A percentile compares a stretch with the other conserved stretches of the same genome.
phyloP scores from a whole-genome alignment of 768 basidiomycete species.

The Tricholomella constricta region DNA sequence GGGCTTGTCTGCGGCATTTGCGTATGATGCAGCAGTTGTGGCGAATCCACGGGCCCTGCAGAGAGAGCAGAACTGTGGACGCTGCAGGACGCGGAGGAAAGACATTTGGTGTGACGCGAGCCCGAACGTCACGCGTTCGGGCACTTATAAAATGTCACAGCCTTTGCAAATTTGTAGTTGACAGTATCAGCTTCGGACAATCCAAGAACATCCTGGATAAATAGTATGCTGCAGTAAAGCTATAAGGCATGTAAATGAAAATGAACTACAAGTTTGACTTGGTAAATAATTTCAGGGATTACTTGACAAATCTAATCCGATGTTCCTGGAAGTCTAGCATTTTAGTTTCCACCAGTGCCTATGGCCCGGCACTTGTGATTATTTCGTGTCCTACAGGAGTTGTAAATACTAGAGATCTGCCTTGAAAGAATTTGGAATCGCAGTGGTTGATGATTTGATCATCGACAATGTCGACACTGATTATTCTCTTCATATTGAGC shows the following conservation, averaged over 20 bases:
- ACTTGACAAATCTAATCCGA: too few species aligned
- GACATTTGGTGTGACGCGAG: slow-evolving; percentile 27
- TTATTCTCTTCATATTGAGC: neutral
- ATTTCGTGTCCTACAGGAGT: neutral
- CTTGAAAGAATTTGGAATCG: neutral
- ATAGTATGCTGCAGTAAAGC: too few species aligned
- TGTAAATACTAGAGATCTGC: neutral
- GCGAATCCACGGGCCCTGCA: slow-evolving; percentile 17
- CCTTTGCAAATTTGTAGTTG: too few species aligned
- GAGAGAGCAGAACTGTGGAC: slow-evolving; percentile 16
- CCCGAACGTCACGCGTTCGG: slow-evolving; percentile 22
- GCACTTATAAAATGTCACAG: too few species aligned
- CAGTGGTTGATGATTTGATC: neutral
- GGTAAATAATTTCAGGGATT: too few species aligned
- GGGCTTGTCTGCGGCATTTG: slow-evolving; percentile 1
- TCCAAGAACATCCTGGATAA: too few species aligned
- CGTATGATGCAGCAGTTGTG: slow-evolving; percentile 8
- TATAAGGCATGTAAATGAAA: too few species aligned
- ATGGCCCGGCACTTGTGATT: too few species aligned
- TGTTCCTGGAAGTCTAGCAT: too few species aligned
- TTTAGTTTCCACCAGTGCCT: too few species aligned
- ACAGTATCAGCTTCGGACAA: too few species aligned
- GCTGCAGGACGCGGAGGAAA: slow-evolving; percentile 25
- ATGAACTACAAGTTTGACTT: too few species aligned
- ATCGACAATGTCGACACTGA: neutral